Conservation (phyloP, 352 stramenopile species). For the Globisporangium nodosum region DNA sequence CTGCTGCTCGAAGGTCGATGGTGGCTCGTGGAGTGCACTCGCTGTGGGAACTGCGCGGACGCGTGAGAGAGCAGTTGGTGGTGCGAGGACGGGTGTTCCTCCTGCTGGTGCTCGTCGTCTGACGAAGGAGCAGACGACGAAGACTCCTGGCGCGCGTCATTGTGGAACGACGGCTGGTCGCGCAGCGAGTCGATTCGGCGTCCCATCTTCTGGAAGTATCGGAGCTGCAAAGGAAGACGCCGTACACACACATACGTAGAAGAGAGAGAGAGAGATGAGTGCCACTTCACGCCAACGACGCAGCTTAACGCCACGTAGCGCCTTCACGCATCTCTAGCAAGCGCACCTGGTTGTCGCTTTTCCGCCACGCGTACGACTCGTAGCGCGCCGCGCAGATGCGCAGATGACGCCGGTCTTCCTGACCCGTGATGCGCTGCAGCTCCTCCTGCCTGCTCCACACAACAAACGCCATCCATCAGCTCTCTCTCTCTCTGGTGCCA, state of each 20-base stretch:
- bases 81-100: not conserved
- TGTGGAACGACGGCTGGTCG: constrained; percentile 36
- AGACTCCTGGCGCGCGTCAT: constrained; percentile 6
- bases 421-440: constrained; percentile 54
- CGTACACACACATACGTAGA: not conserved
- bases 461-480: not conserved
- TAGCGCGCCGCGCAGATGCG: constrained; percentile 57
- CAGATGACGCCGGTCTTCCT: constrained; percentile 42
- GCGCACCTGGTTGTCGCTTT: constrained; percentile 48
- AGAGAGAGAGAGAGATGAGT: not conserved
- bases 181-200: constrained; percentile 58
- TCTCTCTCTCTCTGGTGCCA: too few relatives aligned
- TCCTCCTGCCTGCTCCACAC: constrained; percentile 20
- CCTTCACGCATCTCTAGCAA: not conserved
- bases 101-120: constrained; percentile 4
- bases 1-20: constrained; percentile 10
- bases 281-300: too few relatives aligned
- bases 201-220: constrained; percentile 68
- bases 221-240: constrained; percentile 13
- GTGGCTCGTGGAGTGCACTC: constrained; percentile 6
- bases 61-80: not conserved
- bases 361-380: constrained; percentile 70
- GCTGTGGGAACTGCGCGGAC: not conserved
- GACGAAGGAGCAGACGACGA: constrained; percentile 1
- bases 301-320: not conserved